Evolutionary conservation across 192 early-diverging fungal species (phyloP).

Genomic region (Coemansia sp.): DNA sequence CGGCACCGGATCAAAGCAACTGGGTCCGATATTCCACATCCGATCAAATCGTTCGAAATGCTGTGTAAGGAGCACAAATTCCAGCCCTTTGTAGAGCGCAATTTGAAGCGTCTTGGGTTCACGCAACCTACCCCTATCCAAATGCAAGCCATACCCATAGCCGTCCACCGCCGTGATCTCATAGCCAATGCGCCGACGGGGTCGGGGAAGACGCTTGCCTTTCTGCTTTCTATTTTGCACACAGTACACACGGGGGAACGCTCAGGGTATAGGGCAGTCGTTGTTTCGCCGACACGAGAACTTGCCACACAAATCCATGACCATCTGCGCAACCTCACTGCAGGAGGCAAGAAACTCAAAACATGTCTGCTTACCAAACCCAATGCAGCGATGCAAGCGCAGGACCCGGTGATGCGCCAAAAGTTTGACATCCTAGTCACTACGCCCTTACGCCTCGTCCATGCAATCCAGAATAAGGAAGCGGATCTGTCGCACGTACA

Average conservation of each 20-base stretch:
- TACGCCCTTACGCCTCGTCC: conserved; percentile 89
- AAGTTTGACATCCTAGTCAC: conserved; percentile 92
- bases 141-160: conserved; percentile 89
- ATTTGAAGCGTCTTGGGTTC: conserved; percentile 69
- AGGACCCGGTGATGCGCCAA: conserved; percentile 63
- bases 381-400: conserved; percentile 65
- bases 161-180: conserved; percentile 88
- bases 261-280: conserved; percentile 80
- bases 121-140: conserved; percentile 86
- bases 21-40: conserved; percentile 83
- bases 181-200: conserved; percentile 98
- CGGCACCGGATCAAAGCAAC: conserved; percentile 77
- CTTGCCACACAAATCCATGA: conserved; percentile 86
- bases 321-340: conserved; percentile 72
- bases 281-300: conserved; percentile 94
- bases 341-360: conserved; percentile 71
- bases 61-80: conserved; percentile 71
- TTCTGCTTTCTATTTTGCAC: conserved; percentile 87
- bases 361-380: conserved; percentile 82
- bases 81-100: conserved; percentile 69
- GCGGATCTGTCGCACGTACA: conserved; percentile 77
- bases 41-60: conserved; percentile 78
- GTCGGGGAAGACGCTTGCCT: conserved; percentile 97
- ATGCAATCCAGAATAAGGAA: conserved; percentile 76
- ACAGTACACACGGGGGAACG: conserved; percentile 77